Evolutionary conservation across 306 rosid genomes (phyloP).

Genomic region (Vachellia collinsii): DNA sequence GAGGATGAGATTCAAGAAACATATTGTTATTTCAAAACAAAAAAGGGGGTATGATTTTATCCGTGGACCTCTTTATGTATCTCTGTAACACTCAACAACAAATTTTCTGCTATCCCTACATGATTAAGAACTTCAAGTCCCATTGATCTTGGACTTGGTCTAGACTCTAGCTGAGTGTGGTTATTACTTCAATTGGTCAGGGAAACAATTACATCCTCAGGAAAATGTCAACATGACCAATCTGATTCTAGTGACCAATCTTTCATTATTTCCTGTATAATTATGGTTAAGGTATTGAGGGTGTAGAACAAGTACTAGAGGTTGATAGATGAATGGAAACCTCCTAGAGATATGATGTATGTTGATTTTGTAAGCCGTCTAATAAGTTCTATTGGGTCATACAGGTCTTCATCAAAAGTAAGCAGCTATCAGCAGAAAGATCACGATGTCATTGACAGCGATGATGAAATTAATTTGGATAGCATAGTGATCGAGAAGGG

Average conservation of each 20-base stretch:
- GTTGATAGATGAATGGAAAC: constrained; percentile 1
- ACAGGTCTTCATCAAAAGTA: constrained; percentile 53
- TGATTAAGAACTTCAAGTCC: constrained; percentile 24
- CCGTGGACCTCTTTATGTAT: not conserved
- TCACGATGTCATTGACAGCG: constrained; percentile 34
- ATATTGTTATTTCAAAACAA: constrained; percentile 38
- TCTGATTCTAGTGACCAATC: constrained; percentile 2
- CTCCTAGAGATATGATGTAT: constrained; percentile 16
- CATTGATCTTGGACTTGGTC: not conserved
- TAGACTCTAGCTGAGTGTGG: constrained; percentile 8
- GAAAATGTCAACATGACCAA: constrained; percentile 26
- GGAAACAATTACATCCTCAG: not conserved
- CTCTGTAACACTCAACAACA: constrained; percentile 1
- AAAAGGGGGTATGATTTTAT: constrained; percentile 46
- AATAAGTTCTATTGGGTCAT: constrained; percentile 30
- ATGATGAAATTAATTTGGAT: constrained; percentile 36
- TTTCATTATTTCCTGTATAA: not conserved
- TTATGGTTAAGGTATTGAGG: not conserved
- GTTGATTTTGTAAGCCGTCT: constrained; percentile 23
- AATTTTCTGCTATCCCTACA: constrained; percentile 7
- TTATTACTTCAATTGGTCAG: constrained; percentile 1
- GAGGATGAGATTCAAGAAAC: constrained; percentile 46
- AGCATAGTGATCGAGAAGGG: constrained; percentile 57
- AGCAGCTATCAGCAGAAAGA: constrained; percentile 38
- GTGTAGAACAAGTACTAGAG: constrained; percentile 7